Percentiles rank a stretch among this genome's conserved stretches.
These are phyloP conservation scores for Solanum paucissectum DNA, from an alignment of 257 asterid species.

Conservation along the genomic window DNA sequence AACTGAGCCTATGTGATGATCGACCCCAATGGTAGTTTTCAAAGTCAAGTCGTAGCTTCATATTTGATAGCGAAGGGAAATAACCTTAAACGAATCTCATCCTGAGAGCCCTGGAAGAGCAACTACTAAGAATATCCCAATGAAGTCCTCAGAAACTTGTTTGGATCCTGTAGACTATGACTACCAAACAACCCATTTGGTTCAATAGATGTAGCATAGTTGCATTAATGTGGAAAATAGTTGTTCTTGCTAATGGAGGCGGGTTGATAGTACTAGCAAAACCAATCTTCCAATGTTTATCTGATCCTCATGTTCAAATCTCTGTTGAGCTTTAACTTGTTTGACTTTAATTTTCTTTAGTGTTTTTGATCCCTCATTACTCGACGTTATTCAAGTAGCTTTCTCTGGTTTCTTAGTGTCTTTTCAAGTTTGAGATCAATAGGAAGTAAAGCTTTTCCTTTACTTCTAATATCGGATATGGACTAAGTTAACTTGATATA, in stretches of 20 bases:
- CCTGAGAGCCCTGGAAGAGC: no score
- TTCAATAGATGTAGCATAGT: neutral
- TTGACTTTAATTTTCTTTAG: neutral
- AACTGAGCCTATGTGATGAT: no score
- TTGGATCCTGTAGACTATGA: no score
- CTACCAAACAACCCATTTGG: no score
- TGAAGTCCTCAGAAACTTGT: no score
- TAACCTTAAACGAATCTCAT: no score
- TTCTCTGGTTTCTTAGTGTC: neutral
- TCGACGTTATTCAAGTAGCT: neutral
- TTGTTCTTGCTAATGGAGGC: neutral
- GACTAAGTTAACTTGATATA: neutral
- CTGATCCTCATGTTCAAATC: neutral
- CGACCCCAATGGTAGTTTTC: no score
- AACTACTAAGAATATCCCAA: no score
- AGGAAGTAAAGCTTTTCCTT: neutral
- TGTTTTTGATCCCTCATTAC: neutral
- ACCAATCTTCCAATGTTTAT: no score
- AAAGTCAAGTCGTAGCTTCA: no score
- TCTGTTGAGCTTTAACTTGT: neutral
- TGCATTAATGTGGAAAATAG: neutral
- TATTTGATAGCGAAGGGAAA: no score
- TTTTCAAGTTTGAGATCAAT: neutral
- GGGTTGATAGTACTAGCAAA: neutral
- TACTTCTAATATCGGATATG: neutral